These are phyloP conservation scores for Eremochloa ophiuroides DNA, from an alignment of 176 grass and related monocot genomes.

Conservation along the genomic window DNA sequence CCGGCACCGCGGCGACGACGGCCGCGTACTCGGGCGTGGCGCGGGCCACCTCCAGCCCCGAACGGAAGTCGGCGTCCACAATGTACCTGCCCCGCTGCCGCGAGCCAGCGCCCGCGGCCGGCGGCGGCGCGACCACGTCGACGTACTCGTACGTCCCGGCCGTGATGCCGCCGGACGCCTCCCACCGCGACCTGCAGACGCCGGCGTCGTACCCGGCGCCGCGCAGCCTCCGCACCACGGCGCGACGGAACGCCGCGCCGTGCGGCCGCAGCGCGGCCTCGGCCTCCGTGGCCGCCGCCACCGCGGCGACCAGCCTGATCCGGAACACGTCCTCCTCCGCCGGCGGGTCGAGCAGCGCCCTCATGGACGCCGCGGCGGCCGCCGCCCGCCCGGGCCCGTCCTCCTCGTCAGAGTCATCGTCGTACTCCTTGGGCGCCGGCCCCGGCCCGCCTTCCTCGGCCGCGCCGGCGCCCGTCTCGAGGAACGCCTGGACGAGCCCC, in stretches of 20 bases:
- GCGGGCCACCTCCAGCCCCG: slow-evolving; percentile 73
- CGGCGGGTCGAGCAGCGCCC: slow-evolving; percentile 50
- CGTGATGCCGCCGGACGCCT: slow-evolving; percentile 41
- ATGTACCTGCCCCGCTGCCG: slow-evolving; percentile 57
- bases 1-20: slow-evolving; percentile 41
- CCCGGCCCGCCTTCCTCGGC: neutral
- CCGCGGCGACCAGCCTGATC: slow-evolving; percentile 46
- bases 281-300: slow-evolving; percentile 28
- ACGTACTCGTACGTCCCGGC: slow-evolving; percentile 90
- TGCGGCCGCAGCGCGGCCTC: slow-evolving; percentile 29
- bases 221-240: slow-evolving; percentile 44
- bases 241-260: slow-evolving; percentile 49
- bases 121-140: slow-evolving; percentile 48
- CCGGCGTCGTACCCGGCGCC: slow-evolving; percentile 71
- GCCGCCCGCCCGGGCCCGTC: neutral
- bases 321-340: slow-evolving; percentile 54
- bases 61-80: slow-evolving; percentile 73
- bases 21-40: slow-evolving; percentile 58
- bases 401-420: neutral
- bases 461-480: slow-evolving; percentile 43
- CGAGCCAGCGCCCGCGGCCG: neutral
- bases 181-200: slow-evolving; percentile 74
- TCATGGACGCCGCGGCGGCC: slow-evolving; percentile 28
- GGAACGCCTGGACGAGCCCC: slow-evolving; percentile 76
- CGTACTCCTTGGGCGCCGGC: slow-evolving; percentile 12